Conservation (phyloP, 768 basidiomycete genomes). For the Suillus subluteus region DNA sequence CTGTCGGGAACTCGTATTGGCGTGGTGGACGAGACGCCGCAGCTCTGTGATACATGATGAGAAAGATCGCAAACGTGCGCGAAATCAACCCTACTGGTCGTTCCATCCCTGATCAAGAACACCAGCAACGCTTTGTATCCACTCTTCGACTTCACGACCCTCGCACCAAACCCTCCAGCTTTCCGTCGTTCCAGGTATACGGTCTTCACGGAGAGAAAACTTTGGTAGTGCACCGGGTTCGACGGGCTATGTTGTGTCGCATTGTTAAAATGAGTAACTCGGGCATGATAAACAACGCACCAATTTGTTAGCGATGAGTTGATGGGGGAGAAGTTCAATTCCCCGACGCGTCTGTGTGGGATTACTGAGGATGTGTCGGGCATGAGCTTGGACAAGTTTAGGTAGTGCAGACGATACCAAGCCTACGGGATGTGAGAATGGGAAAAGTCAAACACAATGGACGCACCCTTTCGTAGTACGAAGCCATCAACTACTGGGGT, state of each 20-base stretch:
- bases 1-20: slow-evolving; percentile 95
- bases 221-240: slow-evolving; percentile 67
- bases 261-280: slow-evolving; percentile 13
- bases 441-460: neutral
- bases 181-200: slow-evolving; percentile 70
- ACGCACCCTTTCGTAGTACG: slow-evolving; percentile 88
- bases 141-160: slow-evolving; percentile 85
- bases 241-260: slow-evolving; percentile 58
- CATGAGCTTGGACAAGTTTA: slow-evolving; percentile 78
- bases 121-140: slow-evolving; percentile 87
- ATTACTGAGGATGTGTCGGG: slow-evolving; percentile 64
- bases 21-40: slow-evolving; percentile 59
- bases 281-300: slow-evolving; percentile 39
- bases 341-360: slow-evolving; percentile 53
- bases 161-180: slow-evolving; percentile 86
- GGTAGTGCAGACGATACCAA: slow-evolving; percentile 77
- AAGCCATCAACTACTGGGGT: slow-evolving; percentile 98
- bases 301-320: slow-evolving; percentile 83
- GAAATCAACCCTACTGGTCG: slow-evolving; percentile 65
- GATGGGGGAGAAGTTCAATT: slow-evolving; percentile 80
- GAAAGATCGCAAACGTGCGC: neutral
- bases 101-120: slow-evolving; percentile 90
- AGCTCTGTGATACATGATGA: slow-evolving; percentile 42
- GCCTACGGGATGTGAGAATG: slow-evolving; percentile 47
- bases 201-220: slow-evolving; percentile 76